These are phyloP conservation scores for Mimosa pudica DNA, from an alignment of 306 rosid species.

Conservation along the genomic window DNA sequence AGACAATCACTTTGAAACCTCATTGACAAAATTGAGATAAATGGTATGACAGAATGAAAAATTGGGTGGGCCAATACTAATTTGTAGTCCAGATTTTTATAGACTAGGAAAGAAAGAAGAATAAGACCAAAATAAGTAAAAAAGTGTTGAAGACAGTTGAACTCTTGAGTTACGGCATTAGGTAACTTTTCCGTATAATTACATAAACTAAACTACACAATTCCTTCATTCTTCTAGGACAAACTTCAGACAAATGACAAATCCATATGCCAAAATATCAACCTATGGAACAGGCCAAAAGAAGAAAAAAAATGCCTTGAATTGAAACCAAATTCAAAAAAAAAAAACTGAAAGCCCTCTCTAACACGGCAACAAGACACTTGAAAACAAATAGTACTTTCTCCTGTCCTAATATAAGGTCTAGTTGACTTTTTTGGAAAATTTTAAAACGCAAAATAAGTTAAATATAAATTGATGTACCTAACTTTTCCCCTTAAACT, in stretches of 20 bases:
- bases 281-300: background rate
- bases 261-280: too few relatives aligned
- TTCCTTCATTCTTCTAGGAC: background rate
- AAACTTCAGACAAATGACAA: conserved; percentile 10
- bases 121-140: background rate
- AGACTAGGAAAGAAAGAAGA: conserved; percentile 4
- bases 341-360: background rate
- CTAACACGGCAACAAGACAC: background rate
- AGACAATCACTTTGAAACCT: conserved; percentile 6
- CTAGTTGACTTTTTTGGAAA: too few relatives aligned
- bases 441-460: background rate
- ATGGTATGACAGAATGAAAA: conserved; percentile 18
- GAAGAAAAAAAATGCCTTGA: background rate
- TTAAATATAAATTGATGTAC: too few relatives aligned
- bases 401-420: too few relatives aligned
- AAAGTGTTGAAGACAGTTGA: too few relatives aligned
- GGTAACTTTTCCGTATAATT: conserved; percentile 15
- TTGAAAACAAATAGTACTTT: background rate
- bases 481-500: too few relatives aligned
- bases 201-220: background rate
- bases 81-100: conserved; percentile 8
- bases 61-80: conserved; percentile 13
- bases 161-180: too few relatives aligned
- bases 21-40: background rate
- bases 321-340: conserved; percentile 6